Conservation (phyloP, 352 stramenopile genomes). For the Pythium phragmitis region DNA sequence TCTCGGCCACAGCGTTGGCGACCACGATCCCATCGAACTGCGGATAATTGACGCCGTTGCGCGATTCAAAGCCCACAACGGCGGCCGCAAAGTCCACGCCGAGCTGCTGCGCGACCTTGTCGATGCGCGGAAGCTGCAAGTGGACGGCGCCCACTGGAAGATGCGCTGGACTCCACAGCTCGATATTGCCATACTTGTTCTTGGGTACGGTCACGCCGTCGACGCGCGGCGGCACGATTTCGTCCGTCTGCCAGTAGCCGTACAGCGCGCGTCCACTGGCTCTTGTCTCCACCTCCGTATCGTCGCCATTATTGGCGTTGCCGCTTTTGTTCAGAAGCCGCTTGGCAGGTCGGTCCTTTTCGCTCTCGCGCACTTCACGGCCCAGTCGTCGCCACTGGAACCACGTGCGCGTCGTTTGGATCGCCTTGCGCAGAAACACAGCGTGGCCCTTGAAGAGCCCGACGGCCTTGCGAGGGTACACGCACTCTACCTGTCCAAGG, state of each 20-base stretch:
- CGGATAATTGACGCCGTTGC: conserved; percentile 60
- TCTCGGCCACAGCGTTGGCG: conserved; percentile 32
- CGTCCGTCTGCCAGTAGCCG: conserved; percentile 76
- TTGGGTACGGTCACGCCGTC: conserved; percentile 71
- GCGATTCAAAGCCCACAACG: conserved; percentile 76
- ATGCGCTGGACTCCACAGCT: conserved; percentile 79
- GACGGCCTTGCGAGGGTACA: conserved; percentile 67
- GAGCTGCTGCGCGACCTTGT: conserved; percentile 58
- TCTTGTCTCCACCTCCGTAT: conserved; percentile 14
- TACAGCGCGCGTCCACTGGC: conserved; percentile 39
- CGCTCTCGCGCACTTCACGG: conserved; percentile 51
- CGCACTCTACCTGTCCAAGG: conserved; percentile 57
- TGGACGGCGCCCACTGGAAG: conserved; percentile 60
- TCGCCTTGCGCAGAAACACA: conserved; percentile 64
- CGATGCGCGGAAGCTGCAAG: conserved; percentile 60
- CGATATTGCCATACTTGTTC: conserved; percentile 87
- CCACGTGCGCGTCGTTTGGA: conserved; percentile 54
- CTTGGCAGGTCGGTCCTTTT: conserved; percentile 57
- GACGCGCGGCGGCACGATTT: conserved; percentile 46
- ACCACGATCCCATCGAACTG: conserved; percentile 80
- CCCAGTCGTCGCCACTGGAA: conserved; percentile 74
- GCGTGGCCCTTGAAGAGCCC: conserved; percentile 76
- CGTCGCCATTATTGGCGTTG: conserved; percentile 16
- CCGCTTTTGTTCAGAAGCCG: conserved; percentile 8
- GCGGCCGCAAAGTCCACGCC: conserved; percentile 81